Evolutionary conservation across 1,284 basidiomycete species (phyloP), one percentile per base, ranked within the genome.

Genomic region (Fistulina hepatica): DNA sequence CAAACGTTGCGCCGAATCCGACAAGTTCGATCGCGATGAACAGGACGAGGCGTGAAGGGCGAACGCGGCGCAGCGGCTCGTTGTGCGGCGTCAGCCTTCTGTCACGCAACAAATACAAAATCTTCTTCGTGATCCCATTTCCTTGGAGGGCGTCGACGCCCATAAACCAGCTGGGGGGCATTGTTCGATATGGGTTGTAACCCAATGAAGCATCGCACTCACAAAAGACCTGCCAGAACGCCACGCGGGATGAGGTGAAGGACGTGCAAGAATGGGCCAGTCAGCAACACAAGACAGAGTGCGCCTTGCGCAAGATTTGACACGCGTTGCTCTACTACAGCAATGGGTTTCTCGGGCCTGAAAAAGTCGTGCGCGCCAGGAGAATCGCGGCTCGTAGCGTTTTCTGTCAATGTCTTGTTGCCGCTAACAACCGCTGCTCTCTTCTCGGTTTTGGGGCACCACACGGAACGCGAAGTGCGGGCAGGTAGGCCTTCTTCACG

Each of bases 1-100:
- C 86, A 54, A 95, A 90, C 0, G 91, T 93, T 5, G 81, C 79
- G 0, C 81, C 91, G 48, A 97, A 97, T 9, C 83, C 88, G 5
- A 84, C 46, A 37, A 95, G 72, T 58, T 97, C 88, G 23, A 95
- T 69, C 5, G 64, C 60, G 2, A 90, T 63, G 55, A 91, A 97
- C 6, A 89, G 57, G n/a, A 80, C 49, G 39, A 97, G 78, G 26
- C 82, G 71, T 1, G 74, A 78, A 52, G 76, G 81, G 37, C 84
- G 73, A 19, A 97, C 80, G 47, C 65, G 66, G 22, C 69, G 69
- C 3, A 95, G 69, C 0, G 88, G 84, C 21, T 92, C 84, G 24
- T 71, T 56, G 1, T 59, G 53, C 2, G 76, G 65, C 0, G 75
- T 81, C 39, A 85, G 62, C 1, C 64, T 58, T 22, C 63, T 73